These are phyloP conservation scores for Kwoniella shandongensis DNA, from an alignment of 768 basidiomycete genomes.

Conservation along the genomic window DNA sequence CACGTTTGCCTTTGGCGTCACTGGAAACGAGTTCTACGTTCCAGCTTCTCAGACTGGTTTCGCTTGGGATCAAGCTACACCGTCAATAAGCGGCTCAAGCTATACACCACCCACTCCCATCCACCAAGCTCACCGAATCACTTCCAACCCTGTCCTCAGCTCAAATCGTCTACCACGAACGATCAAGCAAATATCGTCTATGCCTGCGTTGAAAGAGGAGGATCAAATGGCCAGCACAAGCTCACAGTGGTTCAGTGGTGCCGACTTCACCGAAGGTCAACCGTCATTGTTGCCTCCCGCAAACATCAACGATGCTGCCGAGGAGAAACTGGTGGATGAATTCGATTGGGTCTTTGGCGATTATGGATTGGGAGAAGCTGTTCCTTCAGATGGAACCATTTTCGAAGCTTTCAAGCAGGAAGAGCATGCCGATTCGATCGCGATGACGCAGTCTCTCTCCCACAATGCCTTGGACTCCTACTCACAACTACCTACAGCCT, in stretches of 20 bases:
- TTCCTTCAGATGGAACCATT: slow-evolving; percentile 30
- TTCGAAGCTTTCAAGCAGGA: slow-evolving; percentile 34
- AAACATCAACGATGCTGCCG: slow-evolving; percentile 9
- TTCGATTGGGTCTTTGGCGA: slow-evolving; percentile 41
- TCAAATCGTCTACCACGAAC: slow-evolving; percentile 23
- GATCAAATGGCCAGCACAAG: slow-evolving; percentile 5
- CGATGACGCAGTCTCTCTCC: slow-evolving; percentile 19
- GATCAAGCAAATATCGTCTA: slow-evolving; percentile 31
- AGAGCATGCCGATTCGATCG: slow-evolving; percentile 7
- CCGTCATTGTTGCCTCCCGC: not conserved
- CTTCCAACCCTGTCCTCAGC: slow-evolving; percentile 42
- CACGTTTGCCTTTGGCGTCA: slow-evolving; percentile 18
- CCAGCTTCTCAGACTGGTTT: slow-evolving; percentile 12
- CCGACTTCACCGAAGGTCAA: slow-evolving; percentile 11
- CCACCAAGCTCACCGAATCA: slow-evolving; percentile 27
- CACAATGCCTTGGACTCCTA: slow-evolving; percentile 8
- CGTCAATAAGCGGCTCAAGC: slow-evolving; percentile 27
- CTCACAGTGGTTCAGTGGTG: slow-evolving; percentile 36
- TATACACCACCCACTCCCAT: slow-evolving; percentile 29
- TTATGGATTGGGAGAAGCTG: slow-evolving; percentile 24
- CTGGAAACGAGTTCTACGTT: slow-evolving; percentile 10
- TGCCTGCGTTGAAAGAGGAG: slow-evolving; percentile 47
- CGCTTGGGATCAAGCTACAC: slow-evolving; percentile 37
- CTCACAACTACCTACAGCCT: not conserved
- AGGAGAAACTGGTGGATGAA: slow-evolving; percentile 32